Conservation (phyloP, 2,329 filamentous ascomycete genomes). For the Pseudopyrenochaeta lycopersici region DNA sequence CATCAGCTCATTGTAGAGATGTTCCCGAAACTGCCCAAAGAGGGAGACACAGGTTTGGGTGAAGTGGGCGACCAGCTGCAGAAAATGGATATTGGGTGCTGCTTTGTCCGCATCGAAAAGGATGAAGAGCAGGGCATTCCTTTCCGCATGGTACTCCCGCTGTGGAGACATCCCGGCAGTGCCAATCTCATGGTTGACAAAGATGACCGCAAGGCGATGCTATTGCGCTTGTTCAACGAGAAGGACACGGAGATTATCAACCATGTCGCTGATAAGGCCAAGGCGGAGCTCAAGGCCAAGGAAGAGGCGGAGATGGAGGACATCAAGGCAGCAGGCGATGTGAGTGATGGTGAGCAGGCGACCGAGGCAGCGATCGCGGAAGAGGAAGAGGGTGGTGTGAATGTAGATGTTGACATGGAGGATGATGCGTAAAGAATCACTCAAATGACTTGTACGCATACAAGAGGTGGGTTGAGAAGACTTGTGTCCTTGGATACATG, state of each 20-base stretch:
- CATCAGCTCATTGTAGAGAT: conserved; percentile 88
- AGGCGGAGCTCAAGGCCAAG: conserved; percentile 27
- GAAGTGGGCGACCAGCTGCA: conserved; percentile 88
- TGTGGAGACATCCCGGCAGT: conserved; percentile 93
- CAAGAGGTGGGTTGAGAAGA: neutral
- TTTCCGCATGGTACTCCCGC: conserved; percentile 86
- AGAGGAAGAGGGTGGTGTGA: conserved; percentile 11
- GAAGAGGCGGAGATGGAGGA: conserved; percentile 27
- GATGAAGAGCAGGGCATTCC: conserved; percentile 70
- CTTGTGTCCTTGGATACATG: neutral
- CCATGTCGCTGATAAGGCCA: conserved; percentile 45
- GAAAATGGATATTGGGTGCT: conserved; percentile 87
- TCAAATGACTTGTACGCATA: neutral
- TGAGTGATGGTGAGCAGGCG: conserved; percentile 6
- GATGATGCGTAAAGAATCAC: neutral
- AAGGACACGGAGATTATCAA: conserved; percentile 75
- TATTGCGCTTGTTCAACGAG: conserved; percentile 90
- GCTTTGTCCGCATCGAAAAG: conserved; percentile 84
- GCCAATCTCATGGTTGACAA: conserved; percentile 98
- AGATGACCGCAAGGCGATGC: conserved; percentile 91
- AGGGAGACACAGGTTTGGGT: conserved; percentile 77
- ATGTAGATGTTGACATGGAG: conserved; percentile 5
- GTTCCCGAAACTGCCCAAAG: conserved; percentile 87
- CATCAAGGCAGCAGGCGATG: conserved; percentile 5
- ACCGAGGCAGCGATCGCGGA: conserved; percentile 1